phyloP scores from a whole-genome alignment of 2,329 filamentous ascomycete genomes.

The Colletotrichum sp. region DNA sequence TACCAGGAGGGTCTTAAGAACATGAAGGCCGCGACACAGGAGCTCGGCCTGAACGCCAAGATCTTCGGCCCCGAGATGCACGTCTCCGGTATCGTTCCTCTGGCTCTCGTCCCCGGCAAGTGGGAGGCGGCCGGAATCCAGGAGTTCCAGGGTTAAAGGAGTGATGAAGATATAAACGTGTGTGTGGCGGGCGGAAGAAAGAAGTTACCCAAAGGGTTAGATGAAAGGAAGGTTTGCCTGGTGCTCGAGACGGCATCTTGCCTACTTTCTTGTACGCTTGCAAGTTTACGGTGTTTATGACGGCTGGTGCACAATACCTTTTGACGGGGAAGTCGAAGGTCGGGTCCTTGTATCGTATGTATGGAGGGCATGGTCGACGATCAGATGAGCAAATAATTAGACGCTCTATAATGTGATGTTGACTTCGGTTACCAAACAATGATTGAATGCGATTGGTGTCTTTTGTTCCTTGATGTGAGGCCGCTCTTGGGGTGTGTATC shows the following conservation, averaged over 20 bases:
- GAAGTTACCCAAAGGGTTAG: conserved; percentile 8
- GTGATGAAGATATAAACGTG: conserved; percentile 8
- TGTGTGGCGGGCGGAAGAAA: neutral
- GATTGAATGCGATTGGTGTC: neutral
- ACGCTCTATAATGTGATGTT: conserved; percentile 26
- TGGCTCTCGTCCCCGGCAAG: conserved; percentile 76
- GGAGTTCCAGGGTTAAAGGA: conserved; percentile 63
- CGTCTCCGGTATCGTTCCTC: conserved; percentile 93
- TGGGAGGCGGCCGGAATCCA: conserved; percentile 65
- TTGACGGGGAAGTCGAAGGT: conserved; percentile 18
- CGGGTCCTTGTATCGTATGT: conserved; percentile 24
- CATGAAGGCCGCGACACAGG: conserved; percentile 95
- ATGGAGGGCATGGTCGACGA: conserved; percentile 22
- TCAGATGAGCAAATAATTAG: conserved; percentile 25
- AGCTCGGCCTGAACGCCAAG: conserved; percentile 79
- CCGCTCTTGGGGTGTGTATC: neutral
- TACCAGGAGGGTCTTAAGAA: conserved; percentile 99
- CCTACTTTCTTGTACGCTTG: conserved; percentile 24
- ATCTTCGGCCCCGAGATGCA: conserved; percentile 84
- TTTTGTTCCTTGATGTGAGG: neutral
- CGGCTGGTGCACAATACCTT: conserved; percentile 20
- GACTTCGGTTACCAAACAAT: conserved; percentile 5
- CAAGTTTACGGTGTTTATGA: conserved; percentile 24
- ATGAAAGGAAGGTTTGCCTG: conserved; percentile 21
- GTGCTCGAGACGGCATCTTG: conserved; percentile 15